A percentile compares a stretch with the other conserved stretches of the same genome.
These are phyloP conservation scores for Ophiostoma piceae DNA, from an alignment of 2,329 filamentous ascomycete species.

Conservation along the genomic window DNA sequence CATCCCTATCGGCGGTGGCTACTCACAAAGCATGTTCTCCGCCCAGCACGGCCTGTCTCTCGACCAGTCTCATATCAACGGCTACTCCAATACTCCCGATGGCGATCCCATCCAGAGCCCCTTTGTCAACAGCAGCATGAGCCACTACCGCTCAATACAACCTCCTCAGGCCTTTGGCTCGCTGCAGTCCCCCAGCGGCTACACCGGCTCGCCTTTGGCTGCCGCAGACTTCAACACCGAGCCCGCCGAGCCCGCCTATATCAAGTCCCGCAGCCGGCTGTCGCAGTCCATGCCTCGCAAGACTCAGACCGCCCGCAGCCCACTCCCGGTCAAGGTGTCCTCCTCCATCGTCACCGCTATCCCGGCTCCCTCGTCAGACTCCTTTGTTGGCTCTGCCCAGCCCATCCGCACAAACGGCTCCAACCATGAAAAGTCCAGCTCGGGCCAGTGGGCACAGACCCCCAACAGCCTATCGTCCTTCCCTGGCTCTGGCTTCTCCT, in stretches of 20 bases:
- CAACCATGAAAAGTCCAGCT: slow-evolving; percentile 73
- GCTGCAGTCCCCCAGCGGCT: slow-evolving; percentile 47
- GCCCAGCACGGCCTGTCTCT: slow-evolving; percentile 57
- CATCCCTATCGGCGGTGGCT: slow-evolving; percentile 49
- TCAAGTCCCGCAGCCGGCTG: slow-evolving; percentile 53
- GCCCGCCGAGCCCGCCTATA: slow-evolving; percentile 49
- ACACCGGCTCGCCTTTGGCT: slow-evolving; percentile 47
- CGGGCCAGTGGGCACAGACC: slow-evolving; percentile 86
- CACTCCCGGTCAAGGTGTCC: slow-evolving; percentile 76
- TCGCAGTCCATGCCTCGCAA: slow-evolving; percentile 64
- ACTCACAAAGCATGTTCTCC: slow-evolving; percentile 48
- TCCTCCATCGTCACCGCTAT: slow-evolving; percentile 63
- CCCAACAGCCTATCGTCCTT: slow-evolving; percentile 80
- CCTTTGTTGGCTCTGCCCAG: slow-evolving; percentile 61
- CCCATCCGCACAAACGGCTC: slow-evolving; percentile 66
- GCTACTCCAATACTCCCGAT: slow-evolving; percentile 88
- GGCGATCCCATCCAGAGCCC: slow-evolving; percentile 89
- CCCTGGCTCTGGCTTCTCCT: slow-evolving; percentile 82
- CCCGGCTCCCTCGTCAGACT: slow-evolving; percentile 62
- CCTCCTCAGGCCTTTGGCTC: slow-evolving; percentile 54
- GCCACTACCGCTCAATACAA: slow-evolving; percentile 67
- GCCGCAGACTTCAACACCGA: slow-evolving; percentile 43
- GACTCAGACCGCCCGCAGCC: slow-evolving; percentile 67
- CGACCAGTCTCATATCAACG: slow-evolving; percentile 65
- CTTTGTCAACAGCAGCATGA: slow-evolving; percentile 71